Conservation (phyloP, 129 eudicot genomes). For the Escallonia rubra region DNA sequence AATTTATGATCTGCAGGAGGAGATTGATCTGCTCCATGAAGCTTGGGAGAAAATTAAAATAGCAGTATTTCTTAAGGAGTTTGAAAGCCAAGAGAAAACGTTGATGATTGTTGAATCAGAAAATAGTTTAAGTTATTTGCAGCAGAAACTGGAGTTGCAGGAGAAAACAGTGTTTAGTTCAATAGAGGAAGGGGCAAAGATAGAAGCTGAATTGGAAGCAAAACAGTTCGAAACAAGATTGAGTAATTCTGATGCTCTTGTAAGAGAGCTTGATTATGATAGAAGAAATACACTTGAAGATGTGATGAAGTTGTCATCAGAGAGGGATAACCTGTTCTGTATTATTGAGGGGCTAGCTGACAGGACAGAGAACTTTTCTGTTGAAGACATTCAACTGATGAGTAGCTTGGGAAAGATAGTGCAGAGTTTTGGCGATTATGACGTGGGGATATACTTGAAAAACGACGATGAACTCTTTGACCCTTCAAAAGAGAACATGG, state of each 20-base stretch:
- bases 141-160: slow-evolving; percentile 12
- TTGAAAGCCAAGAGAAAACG: slow-evolving; percentile 46
- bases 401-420: slow-evolving; percentile 48
- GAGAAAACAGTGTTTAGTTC: slow-evolving; percentile 30
- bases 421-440: slow-evolving; percentile 18
- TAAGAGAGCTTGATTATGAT: background rate
- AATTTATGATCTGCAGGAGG: slow-evolving; percentile 52
- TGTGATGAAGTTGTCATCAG: slow-evolving; percentile 28
- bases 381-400: slow-evolving; percentile 50
- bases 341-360: slow-evolving; percentile 30
- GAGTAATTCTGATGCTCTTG: background rate
- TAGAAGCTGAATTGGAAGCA: slow-evolving; percentile 18
- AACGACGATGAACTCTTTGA: slow-evolving; percentile 26
- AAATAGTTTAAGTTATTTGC: slow-evolving; percentile 20
- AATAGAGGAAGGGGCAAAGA: background rate
- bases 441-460: background rate
- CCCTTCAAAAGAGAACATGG: slow-evolving; percentile 50
- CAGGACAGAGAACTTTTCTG: slow-evolving; percentile 31
- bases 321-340: slow-evolving; percentile 38
- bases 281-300: slow-evolving; percentile 3
- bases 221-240: slow-evolving; percentile 8
- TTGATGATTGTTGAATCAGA: slow-evolving; percentile 49
- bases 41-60: slow-evolving; percentile 24
- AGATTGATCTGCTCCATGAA: slow-evolving; percentile 31
- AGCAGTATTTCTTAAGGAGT: slow-evolving; percentile 39